phyloP scores from a whole-genome alignment of 2,329 filamentous ascomycete species.

The Pseudocercospora fuligena region DNA sequence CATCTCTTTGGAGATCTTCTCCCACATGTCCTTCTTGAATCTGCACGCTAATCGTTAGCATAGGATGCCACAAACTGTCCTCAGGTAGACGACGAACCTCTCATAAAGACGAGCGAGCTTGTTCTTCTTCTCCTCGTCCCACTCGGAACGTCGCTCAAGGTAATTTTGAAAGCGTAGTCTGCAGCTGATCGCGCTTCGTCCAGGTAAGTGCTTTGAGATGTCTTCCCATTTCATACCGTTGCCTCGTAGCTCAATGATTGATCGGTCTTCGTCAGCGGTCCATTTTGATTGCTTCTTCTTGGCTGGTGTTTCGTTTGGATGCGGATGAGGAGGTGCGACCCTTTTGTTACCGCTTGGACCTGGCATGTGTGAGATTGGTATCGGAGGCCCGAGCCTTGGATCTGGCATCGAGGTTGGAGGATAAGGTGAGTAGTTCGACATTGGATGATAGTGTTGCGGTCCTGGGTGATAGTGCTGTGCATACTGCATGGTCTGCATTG shows the following conservation, averaged over 20 bases:
- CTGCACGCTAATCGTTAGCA: conserved; percentile 54
- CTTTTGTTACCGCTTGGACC: conserved; percentile 43
- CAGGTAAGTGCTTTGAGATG: conserved; percentile 87
- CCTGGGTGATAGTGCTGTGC: conserved; percentile 30
- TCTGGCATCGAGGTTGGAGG: conserved; percentile 35
- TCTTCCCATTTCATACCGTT: conserved; percentile 99
- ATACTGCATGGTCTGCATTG: conserved; percentile 39
- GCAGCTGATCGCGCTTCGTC: conserved; percentile 91
- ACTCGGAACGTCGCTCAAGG: conserved; percentile 87
- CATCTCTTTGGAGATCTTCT: conserved; percentile 93
- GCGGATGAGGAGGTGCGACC: conserved; percentile 51
- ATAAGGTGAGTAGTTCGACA: conserved; percentile 36
- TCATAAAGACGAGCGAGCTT: conserved; percentile 94
- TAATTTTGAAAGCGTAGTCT: conserved; percentile 97
- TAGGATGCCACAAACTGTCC: not conserved
- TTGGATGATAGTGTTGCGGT: conserved; percentile 33
- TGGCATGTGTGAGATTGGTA: conserved; percentile 50
- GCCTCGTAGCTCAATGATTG: conserved; percentile 89
- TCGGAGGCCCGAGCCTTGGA: conserved; percentile 33
- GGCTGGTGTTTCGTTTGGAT: conserved; percentile 67
- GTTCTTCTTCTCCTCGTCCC: conserved; percentile 98
- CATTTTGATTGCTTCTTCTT: conserved; percentile 98
- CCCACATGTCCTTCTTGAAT: conserved; percentile 98
- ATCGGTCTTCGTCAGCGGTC: conserved; percentile 89
- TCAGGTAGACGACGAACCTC: conserved; percentile 65